These are phyloP conservation scores for Brassica nigra DNA, from an alignment of 345 rosid genomes.

Conservation along the genomic window DNA sequence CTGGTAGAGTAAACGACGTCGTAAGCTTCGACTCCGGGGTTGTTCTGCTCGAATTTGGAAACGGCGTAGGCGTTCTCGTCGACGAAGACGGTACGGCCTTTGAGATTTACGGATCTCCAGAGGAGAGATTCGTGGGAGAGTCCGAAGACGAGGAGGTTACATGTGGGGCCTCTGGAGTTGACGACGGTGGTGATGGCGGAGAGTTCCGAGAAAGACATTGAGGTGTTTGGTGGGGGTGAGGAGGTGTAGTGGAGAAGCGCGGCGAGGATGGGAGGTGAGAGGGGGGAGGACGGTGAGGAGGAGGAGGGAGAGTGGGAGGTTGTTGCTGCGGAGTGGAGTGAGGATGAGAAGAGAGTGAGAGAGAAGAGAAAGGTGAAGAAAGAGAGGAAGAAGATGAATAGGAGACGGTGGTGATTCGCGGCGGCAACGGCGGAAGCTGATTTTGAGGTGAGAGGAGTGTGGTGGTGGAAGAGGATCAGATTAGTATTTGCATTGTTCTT, in stretches of 20 bases:
- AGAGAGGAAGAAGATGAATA: slow-evolving; percentile 58
- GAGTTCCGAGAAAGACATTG: slow-evolving; percentile 73
- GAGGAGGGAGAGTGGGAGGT: slow-evolving; percentile 40
- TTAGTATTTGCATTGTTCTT: slow-evolving; percentile 64
- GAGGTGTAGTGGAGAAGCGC: slow-evolving; percentile 81
- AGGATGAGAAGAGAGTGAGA: slow-evolving; percentile 57
- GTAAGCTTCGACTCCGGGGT: slow-evolving; percentile 72
- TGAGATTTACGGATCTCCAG: slow-evolving; percentile 72
- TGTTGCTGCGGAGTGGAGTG: slow-evolving; percentile 34
- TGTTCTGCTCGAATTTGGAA: slow-evolving; percentile 60
- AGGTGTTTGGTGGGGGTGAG: slow-evolving; percentile 49
- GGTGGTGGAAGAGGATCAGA: slow-evolving; percentile 80
- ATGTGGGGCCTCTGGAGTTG: slow-evolving; percentile 42
- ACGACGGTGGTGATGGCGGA: slow-evolving; percentile 54
- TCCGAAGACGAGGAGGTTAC: slow-evolving; percentile 79
- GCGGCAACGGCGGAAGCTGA: slow-evolving; percentile 40
- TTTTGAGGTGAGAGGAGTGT: slow-evolving; percentile 61
- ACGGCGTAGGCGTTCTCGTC: slow-evolving; percentile 73
- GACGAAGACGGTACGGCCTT: slow-evolving; percentile 73
- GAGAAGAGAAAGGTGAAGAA: slow-evolving; percentile 77
- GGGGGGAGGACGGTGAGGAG: slow-evolving; percentile 39
- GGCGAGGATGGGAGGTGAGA: slow-evolving; percentile 51
- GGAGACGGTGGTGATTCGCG: slow-evolving; percentile 51
- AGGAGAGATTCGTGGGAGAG: slow-evolving; percentile 81
- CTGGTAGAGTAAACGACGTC: slow-evolving; percentile 77